A percentile compares a stretch with the other conserved stretches of the same genome.
These are phyloP conservation scores for Harringtonia aguacate DNA, from an alignment of 2,329 filamentous ascomycete species.

Conservation along the genomic window DNA sequence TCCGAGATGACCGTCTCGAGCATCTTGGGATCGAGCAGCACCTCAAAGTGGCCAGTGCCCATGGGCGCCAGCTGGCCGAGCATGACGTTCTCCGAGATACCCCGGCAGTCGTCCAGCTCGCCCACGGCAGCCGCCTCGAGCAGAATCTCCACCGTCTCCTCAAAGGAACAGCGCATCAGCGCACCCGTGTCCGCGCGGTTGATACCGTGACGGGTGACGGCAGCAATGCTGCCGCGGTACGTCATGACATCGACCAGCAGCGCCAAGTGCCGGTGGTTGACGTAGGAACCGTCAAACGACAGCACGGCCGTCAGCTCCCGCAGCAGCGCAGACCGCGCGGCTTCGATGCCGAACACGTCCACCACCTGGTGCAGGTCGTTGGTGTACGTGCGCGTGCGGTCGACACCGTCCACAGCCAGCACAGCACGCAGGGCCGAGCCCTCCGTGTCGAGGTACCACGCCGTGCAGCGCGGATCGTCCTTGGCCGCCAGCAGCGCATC, in stretches of 20 bases:
- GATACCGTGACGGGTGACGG: slow-evolving; percentile 96
- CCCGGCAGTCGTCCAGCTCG: slow-evolving; percentile 93
- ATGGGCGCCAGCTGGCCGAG: slow-evolving; percentile 93
- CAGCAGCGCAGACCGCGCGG: slow-evolving; percentile 75
- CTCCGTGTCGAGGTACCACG: slow-evolving; percentile 94
- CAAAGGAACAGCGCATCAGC: slow-evolving; percentile 98
- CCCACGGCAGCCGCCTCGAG: slow-evolving; percentile 90
- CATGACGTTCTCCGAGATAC: slow-evolving; percentile 98
- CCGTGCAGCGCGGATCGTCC: slow-evolving; percentile 64
- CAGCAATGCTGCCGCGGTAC: slow-evolving; percentile 84
- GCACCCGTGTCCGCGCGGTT: slow-evolving; percentile 97
- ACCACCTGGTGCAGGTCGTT: slow-evolving; percentile 95
- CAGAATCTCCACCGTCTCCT: slow-evolving; percentile 97
- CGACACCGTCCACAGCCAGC: slow-evolving; percentile 77
- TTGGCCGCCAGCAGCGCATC: slow-evolving; percentile 67
- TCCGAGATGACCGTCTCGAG: slow-evolving; percentile 89
- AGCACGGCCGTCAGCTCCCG: slow-evolving; percentile 85
- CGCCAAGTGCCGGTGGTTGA: slow-evolving; percentile 96
- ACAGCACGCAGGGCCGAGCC: slow-evolving; percentile 81
- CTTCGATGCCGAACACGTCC: slow-evolving; percentile 93
- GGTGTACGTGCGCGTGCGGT: slow-evolving; percentile 75
- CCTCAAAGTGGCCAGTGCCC: slow-evolving; percentile 92
- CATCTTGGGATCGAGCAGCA: slow-evolving; percentile 90
- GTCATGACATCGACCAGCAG: slow-evolving; percentile 97
- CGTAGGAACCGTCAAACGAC: slow-evolving; percentile 97